Evolutionary conservation across 2,329 filamentous ascomycete genomes (phyloP).

Genomic region (Xylariaceae sp.): DNA sequence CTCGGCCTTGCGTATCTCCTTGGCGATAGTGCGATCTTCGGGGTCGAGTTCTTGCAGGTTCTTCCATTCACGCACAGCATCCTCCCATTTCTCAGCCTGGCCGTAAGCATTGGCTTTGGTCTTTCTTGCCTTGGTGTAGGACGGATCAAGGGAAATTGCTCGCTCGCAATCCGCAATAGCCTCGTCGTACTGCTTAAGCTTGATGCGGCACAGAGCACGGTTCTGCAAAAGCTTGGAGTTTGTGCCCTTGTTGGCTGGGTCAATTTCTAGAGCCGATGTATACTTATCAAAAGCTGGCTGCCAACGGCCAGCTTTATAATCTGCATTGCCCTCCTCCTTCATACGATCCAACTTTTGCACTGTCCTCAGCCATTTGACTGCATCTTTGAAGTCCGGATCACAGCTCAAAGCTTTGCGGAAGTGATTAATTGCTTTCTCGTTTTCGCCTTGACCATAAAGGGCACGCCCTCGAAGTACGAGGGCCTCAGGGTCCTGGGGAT

Average conservation of each 20-base stretch:
- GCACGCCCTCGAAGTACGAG: slow-evolving; percentile 83
- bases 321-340: slow-evolving; percentile 88
- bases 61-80: slow-evolving; percentile 86
- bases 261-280: slow-evolving; percentile 75
- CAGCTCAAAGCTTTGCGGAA: slow-evolving; percentile 85
- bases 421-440: slow-evolving; percentile 88
- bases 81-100: slow-evolving; percentile 84
- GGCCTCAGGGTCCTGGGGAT: slow-evolving; percentile 90
- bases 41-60: slow-evolving; percentile 78
- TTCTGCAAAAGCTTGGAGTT: slow-evolving; percentile 96
- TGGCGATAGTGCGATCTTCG: slow-evolving; percentile 71
- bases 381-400: slow-evolving; percentile 87
- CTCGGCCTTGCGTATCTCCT: slow-evolving; percentile 86
- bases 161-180: slow-evolving; percentile 84
- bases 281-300: slow-evolving; percentile 82
- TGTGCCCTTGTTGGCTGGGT: slow-evolving; percentile 83
- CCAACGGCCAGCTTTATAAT: slow-evolving; percentile 83
- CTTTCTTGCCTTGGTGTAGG: slow-evolving; percentile 86
- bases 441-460: slow-evolving; percentile 87
- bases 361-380: slow-evolving; percentile 81
- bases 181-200: slow-evolving; percentile 76
- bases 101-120: slow-evolving; percentile 89
- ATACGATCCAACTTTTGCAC: slow-evolving; percentile 89
- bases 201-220: slow-evolving; percentile 77
- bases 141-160: slow-evolving; percentile 76